Conservation (phyloP, 1,284 basidiomycete genomes). For the Puccinia triticina region DNA sequence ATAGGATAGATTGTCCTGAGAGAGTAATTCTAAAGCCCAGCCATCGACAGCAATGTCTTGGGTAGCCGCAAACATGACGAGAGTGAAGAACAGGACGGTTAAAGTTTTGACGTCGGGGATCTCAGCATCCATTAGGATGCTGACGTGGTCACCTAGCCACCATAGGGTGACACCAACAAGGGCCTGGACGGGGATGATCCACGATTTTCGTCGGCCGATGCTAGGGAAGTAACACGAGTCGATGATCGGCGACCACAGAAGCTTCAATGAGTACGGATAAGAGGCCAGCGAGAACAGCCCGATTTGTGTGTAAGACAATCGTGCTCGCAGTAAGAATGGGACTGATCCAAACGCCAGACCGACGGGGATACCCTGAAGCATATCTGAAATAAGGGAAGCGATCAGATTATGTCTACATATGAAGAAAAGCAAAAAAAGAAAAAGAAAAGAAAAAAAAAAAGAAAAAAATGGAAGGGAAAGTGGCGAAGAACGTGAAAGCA, state of each 20-base stretch:
- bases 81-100: slow-evolving; percentile 82
- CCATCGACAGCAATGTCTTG: slow-evolving; percentile 99
- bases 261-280: slow-evolving; percentile 96
- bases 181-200: slow-evolving; percentile 97
- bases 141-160: slow-evolving; percentile 79
- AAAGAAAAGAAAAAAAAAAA: not conserved
- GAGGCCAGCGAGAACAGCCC: slow-evolving; percentile 90
- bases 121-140: slow-evolving; percentile 81
- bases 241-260: slow-evolving; percentile 97
- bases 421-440: not conserved
- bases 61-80: slow-evolving; percentile 94
- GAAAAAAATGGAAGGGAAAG: not conserved
- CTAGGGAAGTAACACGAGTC: slow-evolving; percentile 83
- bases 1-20: slow-evolving; percentile 90
- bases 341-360: slow-evolving; percentile 77
- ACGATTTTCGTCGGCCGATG: slow-evolving; percentile 89
- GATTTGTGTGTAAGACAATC: slow-evolving; percentile 93
- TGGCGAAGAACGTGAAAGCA: not conserved
- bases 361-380: slow-evolving; percentile 94
- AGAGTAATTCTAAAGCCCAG: slow-evolving; percentile 97
- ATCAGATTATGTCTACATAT: not conserved
- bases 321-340: slow-evolving; percentile 91
- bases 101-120: slow-evolving; percentile 77
- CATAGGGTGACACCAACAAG: slow-evolving; percentile 86
- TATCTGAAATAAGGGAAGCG: slow-evolving; percentile 65